Percentiles rank a stretch among this genome's conserved stretches.
Evolutionary conservation across 768 basidiomycete genomes (phyloP).

Genomic region (Russula sp.): DNA sequence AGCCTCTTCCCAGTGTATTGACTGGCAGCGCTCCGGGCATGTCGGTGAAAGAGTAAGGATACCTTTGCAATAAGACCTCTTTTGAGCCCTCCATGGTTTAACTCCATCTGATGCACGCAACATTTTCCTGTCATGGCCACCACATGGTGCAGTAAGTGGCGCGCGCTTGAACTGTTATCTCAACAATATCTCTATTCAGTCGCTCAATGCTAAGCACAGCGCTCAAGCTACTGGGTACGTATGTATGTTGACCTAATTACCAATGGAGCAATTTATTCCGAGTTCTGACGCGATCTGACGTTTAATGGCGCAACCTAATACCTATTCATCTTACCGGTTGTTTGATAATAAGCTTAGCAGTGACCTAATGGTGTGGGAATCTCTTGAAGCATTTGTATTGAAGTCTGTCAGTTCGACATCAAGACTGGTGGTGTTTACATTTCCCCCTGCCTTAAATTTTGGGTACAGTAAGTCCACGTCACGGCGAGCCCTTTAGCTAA

Average conservation of each 20-base stretch:
- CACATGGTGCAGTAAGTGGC: background rate
- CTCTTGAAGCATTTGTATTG: background rate
- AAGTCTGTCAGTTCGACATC: background rate
- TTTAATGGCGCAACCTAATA: background rate
- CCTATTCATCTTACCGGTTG: conserved; percentile 6
- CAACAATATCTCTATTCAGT: background rate
- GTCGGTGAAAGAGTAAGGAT: conserved; percentile 20
- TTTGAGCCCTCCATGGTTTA: background rate
- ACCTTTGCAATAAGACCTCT: conserved; percentile 2
- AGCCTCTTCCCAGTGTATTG: conserved; percentile 71
- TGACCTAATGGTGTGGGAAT: background rate
- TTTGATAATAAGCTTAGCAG: background rate
- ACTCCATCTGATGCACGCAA: background rate
- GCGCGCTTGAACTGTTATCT: background rate
- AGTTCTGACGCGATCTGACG: too few relatives aligned
- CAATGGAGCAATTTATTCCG: background rate
- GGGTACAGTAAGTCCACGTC: background rate
- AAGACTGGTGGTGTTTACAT: background rate
- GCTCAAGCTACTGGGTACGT: background rate
- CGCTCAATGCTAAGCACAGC: background rate
- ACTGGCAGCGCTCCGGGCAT: conserved; percentile 49
- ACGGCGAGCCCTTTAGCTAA: background rate
- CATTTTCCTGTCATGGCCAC: conserved; percentile 1
- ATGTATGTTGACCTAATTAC: background rate
- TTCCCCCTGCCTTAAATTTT: background rate